Base-by-base conservation (phyloP, 228 moss, liverwort and hornwort genomes). In the Sphagnum magellanicum region DNA sequence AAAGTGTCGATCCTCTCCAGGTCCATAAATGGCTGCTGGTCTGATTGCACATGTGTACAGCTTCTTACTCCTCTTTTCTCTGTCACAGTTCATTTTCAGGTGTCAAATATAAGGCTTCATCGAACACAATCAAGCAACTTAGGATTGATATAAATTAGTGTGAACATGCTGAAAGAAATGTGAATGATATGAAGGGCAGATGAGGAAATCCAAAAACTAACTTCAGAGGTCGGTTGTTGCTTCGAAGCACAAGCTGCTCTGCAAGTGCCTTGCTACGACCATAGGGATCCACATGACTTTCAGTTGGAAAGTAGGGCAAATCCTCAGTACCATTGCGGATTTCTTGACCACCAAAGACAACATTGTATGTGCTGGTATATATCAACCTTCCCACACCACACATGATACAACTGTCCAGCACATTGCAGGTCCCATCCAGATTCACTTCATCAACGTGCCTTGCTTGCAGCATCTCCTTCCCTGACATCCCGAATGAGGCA, bases 341-440 rank as follows among this genome's bases (percentile, higher is more conserved):
- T 76, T 91, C 91, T 55, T 91, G 81, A 47, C 94, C 94, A 53
- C 89, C 94, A 63, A 81, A 94, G n/a, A 94, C 91, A 12, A 94
- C 94, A 75, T 94, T 94, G 67, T 89, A 91, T 16, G 94, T 91
- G 84, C 94, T 94, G 57, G 89, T 94, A 66, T 91, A 94, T 52
- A 94, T 86, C 65, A 94, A 81, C 72, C 94, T 91, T 74, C 79
- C 14, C 47, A 94, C 88, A 6, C 89, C 91, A 73, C 81, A 88
- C 72, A 76, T 84, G 13, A 72, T 64, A 79, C 91, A 94, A 74
- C 79, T 66, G 6, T 91, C 88, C 68, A 94, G 65, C 74, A 94
- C 78, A 81, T 91, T 78, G 74, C 81, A 82, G 50, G 94, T 94
- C 63, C 94, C 94, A 67, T 94, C 83, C 79, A 94, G 66, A 80